Base-by-base conservation (phyloP, 805 yeast genomes). In the Metschnikowia baotianmanensis region DNA sequence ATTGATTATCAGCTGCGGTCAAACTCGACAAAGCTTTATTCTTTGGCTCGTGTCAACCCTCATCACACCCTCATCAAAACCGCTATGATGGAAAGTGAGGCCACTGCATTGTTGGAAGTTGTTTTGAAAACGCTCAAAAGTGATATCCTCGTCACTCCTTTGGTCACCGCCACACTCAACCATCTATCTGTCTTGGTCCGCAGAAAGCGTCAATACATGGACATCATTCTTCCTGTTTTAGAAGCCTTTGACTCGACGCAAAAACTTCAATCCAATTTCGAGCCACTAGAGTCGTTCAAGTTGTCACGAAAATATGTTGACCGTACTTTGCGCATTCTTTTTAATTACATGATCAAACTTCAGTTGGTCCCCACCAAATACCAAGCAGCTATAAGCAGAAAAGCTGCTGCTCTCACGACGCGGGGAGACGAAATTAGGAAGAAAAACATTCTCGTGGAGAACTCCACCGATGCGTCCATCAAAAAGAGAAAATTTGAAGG, bases 131-230 rank as follows among this genome's bases (percentile, higher is more conserved):
- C 74, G 13, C 65, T 90, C 40, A 67, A 71, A 29, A 80, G 74
- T 24, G 84, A 79, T 61, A 70, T 80, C 36, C 47, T 69, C 33
- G 69, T 83, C 10, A 49, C 69, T 1, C 77, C 84, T 4, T 50
- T 79, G 3, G 76, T 85, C 38, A 76, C 87, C 12, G 86, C 95
- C 6, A 71, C 86, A 0, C 61, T 88, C 20, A 80, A 85, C 51
- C 80, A 82, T 36, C 63, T 83, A 16, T 69, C 84, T 5, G 69
- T 77, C 12, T 61, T 93, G 26, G 73, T 86, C 48, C 81, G 79
- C 51, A 69, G 78, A 23, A 78, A 96, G 52, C 83, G 87, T 2
- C 79, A 77, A 36, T 70, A 76, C 32, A 64, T 78, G 2, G 67
- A 74, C 22, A 77, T 77, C 40, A 78, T 90, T 10, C 63, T 86